Evolutionary conservation across 306 rosid species (phyloP).

Genomic region (Lathyrus sativus): DNA sequence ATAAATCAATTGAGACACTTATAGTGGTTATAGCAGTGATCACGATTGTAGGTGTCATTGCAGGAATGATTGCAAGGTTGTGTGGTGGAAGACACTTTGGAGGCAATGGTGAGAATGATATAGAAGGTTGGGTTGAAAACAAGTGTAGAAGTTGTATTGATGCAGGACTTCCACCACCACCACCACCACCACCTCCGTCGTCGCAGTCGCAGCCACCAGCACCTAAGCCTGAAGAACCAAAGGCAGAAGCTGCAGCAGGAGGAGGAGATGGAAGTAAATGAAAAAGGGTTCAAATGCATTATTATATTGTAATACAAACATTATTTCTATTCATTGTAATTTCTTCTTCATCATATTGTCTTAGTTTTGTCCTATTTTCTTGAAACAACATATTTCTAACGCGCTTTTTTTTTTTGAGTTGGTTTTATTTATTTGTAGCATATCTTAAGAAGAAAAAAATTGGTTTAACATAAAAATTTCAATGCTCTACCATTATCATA

Average conservation of each 20-base stretch:
- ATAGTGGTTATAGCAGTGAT: slow-evolving; percentile 78
- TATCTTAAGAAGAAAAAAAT: too few species aligned
- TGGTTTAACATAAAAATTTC: not conserved
- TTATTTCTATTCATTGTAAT: slow-evolving; percentile 19
- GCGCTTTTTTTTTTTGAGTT: too few species aligned
- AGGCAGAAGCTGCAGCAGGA: slow-evolving; percentile 37
- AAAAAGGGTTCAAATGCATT: slow-evolving; percentile 11
- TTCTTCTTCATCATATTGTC: not conserved
- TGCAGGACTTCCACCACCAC: slow-evolving; percentile 48
- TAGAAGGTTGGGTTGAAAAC: slow-evolving; percentile 88
- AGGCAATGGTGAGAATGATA: slow-evolving; percentile 67
- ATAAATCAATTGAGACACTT: slow-evolving; percentile 70
- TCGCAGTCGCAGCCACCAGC: slow-evolving; percentile 3
- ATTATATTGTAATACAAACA: slow-evolving; percentile 39
- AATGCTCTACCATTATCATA: slow-evolving; percentile 3
- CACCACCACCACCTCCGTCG: slow-evolving; percentile 42
- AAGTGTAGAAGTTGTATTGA: slow-evolving; percentile 84
- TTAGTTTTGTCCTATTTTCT: not conserved
- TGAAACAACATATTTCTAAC: not conserved
- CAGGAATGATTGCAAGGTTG: slow-evolving; percentile 72
- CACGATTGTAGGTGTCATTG: slow-evolving; percentile 67
- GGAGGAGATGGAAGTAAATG: slow-evolving; percentile 51
- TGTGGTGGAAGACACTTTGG: slow-evolving; percentile 84
- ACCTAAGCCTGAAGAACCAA: slow-evolving; percentile 49
- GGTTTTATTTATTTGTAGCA: too few species aligned